Percentiles rank a stretch among this genome's conserved stretches.
phyloP scores from a whole-genome alignment of 176 grass and related monocot genomes.

The Tillandsia fasciculata region DNA sequence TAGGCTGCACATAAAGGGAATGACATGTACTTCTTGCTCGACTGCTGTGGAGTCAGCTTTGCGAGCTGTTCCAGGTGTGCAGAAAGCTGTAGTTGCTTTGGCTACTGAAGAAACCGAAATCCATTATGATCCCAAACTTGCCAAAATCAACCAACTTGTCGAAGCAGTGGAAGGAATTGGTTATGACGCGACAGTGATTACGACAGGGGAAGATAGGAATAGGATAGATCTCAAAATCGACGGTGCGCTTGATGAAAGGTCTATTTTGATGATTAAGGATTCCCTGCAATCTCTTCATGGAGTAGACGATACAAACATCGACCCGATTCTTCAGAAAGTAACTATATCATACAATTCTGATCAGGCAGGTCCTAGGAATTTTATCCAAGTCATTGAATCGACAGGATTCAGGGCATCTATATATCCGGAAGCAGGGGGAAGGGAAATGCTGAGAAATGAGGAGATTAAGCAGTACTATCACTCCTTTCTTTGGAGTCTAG shows the following conservation, averaged over 20 bases:
- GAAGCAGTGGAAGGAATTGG: constrained; percentile 59
- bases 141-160: constrained; percentile 38
- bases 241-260: constrained; percentile 37
- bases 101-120: constrained; percentile 93
- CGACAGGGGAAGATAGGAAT: constrained; percentile 72
- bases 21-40: constrained; percentile 82
- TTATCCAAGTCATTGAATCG: constrained; percentile 78
- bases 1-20: constrained; percentile 84
- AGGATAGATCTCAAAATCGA: constrained; percentile 74
- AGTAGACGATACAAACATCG: constrained; percentile 48
- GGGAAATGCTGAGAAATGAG: constrained; percentile 44
- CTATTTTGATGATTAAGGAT: constrained; percentile 39
- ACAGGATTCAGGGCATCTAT: constrained; percentile 57
- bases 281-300: constrained; percentile 78
- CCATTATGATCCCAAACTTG: constrained; percentile 45
- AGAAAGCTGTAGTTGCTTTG: constrained; percentile 70
- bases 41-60: constrained; percentile 57
- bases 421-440: constrained; percentile 63
- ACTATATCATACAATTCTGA: constrained; percentile 79
- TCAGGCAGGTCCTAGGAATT: constrained; percentile 70
- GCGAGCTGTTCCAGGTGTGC: constrained; percentile 55
- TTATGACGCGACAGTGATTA: constrained; percentile 60
- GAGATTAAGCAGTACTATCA: constrained; percentile 72
- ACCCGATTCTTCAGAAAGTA: constrained; percentile 51
- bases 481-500: constrained; percentile 78